Evolutionary conservation across 192 early-diverging fungal species (phyloP), one percentile per base, ranked within the genome.

Genomic region (Linnemannia zychae): DNA sequence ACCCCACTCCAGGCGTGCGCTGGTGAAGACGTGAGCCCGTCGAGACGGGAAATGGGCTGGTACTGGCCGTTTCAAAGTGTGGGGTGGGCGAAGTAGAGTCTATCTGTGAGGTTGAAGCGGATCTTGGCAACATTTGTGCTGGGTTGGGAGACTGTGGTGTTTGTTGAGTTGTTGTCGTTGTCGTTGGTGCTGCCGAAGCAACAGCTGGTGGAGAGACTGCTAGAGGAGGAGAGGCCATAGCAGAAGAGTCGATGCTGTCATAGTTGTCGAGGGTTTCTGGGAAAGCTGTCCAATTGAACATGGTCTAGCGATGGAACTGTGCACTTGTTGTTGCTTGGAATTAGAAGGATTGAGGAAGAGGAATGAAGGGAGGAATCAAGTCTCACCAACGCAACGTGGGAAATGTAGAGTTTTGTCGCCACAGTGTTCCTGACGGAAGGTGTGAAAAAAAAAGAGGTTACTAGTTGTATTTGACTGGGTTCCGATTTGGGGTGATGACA

Each of bases 181-280:
- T 17, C 33, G 74, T 46, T 33, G 70, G 17, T 22, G 57, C 38
- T 50, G 40, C 34, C 20, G 78, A 22, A 22, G 71, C 12, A 11
- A 57, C 66, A 60, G 15, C 20, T 0, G 36, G 53, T 24, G 52
- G 52, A 11, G 74, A 47, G 31, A 16, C 37, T 18, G 57, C 46
- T 20, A 69, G 46, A 9, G 76, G 37, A 28, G 76, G 67, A 22
- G 76, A 78, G 16, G 82, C 66, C 34, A 66, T 20, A 16, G 31
- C 70, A 3, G 71, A 34, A 11, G 81, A 69, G 57, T 85, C 83
- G 49, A 72, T 48, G n/a, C 79, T 77, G 18, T 85, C 83, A 68
- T 79, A 85, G 78, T 75, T 85, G 70, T 85, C 83, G 71, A 85
- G 77, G 36, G 77, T 67, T 57, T 85, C 83, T 33, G 83, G 74